Base-by-base conservation (phyloP, 2,329 filamentous ascomycete genomes). In the Lasiodiplodia sp. region DNA sequence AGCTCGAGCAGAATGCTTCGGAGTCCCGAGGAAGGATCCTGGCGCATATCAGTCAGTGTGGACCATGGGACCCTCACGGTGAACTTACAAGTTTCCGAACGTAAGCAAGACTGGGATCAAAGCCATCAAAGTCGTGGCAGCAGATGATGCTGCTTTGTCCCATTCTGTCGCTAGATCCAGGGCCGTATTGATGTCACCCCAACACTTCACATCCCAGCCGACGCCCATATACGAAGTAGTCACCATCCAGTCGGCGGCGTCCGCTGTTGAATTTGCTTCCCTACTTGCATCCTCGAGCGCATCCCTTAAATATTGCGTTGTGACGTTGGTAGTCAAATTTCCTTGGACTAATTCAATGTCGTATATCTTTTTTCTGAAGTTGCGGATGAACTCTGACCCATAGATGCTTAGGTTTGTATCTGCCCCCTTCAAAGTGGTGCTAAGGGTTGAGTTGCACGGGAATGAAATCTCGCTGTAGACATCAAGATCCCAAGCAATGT, bases 71-170 rank as follows among this genome's bases (percentile, higher is more conserved):
- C 12, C 4, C 16, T 16, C 3, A 4, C 2, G 16, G 37, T 12
- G 14, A 25, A 60, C 56, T n/a, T 31, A 60, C 56, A 60, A 14
- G 28, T 47, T 60, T 2, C 38, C 38, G 12, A 60, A 60, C 0
- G 56, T 47, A 23, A 60, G 56, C 4, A 60, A 37, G 11, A 60
- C 56, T 4, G 56, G 56, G 18, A 60, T 60, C 37, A 60, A 12
- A 28, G 56, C 56, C 56, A 60, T 60, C 21, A 60, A 38, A 2
- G 56, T 60, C 2, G 56, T 60, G 7, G 56, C 56, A 16, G 56
- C 56, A 6, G 56, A 60, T 44, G 56, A 60, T 28, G 37, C 56
- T 1, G 56, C 56, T 16, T 60, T 60, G 56, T 60, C 56, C 56
- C 56, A 60, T 31, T 60, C 56, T 21, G 37, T 44, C 4, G 56